phyloP scores from a whole-genome alignment of 1,139 yeast genomes.

The Martiniozyma asiatica region DNA sequence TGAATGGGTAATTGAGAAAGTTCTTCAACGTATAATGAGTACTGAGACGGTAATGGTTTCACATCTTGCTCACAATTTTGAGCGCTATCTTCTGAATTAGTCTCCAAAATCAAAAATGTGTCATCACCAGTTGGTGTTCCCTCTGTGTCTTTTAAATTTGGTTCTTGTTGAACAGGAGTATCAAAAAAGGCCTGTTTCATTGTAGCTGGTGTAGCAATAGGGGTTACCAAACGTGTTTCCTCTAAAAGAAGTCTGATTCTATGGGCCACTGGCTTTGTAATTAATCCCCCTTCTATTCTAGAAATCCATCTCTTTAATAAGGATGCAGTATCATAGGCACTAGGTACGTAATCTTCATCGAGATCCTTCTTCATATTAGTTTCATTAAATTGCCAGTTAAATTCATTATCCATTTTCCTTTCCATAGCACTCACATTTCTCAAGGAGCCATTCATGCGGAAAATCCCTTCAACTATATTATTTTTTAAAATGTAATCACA shows the following conservation, averaged over 20 bases:
- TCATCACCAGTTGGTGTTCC: too few species aligned
- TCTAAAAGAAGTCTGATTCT: neutral
- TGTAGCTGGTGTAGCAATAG: slow-evolving; percentile 4
- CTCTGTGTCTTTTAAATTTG: too few species aligned
- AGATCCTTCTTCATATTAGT: too few species aligned
- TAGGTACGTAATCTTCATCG: slow-evolving; percentile 2
- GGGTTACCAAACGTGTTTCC: neutral
- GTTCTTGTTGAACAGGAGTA: slow-evolving; percentile 1
- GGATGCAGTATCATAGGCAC: slow-evolving; percentile 25
- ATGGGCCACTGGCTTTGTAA: slow-evolving; percentile 15
- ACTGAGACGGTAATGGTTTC: too few species aligned
- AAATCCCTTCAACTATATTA: slow-evolving; percentile 22
- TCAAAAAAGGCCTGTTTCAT: slow-evolving; percentile 1
- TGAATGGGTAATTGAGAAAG: slow-evolving; percentile 16
- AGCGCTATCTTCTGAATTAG: too few species aligned
- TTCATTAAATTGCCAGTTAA: neutral
- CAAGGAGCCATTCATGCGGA: slow-evolving; percentile 24
- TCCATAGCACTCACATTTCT: slow-evolving; percentile 22
- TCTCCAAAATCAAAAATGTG: too few species aligned
- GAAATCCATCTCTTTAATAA: slow-evolving; percentile 25
- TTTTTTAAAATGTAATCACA: slow-evolving; percentile 16
- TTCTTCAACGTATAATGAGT: neutral
- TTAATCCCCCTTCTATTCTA: slow-evolving; percentile 19
- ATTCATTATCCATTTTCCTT: slow-evolving; percentile 12
- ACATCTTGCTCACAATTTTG: too few species aligned